Evolutionary conservation across 2,329 filamentous ascomycete genomes (phyloP), one percentile per base, ranked within the genome.

Genomic region (Aaosphaeria pasadenensis): DNA sequence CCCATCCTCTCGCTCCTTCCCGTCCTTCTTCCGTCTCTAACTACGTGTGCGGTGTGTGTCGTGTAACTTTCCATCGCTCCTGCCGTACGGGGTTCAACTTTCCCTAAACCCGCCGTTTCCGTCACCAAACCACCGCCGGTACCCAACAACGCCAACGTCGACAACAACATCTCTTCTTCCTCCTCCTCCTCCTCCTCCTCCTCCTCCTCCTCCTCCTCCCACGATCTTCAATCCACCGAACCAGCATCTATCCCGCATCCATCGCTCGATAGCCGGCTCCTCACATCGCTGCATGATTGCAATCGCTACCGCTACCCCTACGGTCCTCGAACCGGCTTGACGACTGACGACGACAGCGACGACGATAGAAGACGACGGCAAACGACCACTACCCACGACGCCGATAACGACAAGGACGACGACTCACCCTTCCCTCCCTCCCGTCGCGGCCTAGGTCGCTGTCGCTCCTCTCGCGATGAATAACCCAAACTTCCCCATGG

Each of bases 81-180:
- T 24, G 17, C 17, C 17, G 17, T 24, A 24, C 17, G 17, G 17
- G 9, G n/a, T 17, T 11, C 39, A 11, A 11, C 39, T 28, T 11
- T 39, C 49, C 46, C 41, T 46, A 43, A 44, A 43, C 41, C 45
- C 41, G 45, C 33, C 42, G 47, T 47, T 41, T 54, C 55, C 53
- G 52, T 57, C 52, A 46, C 50, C 33, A 48, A 9, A 17, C 6
- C 3, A 47, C 43, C 45, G 45, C 58, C 56, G 49, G 17, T 24
- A 47, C 67, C 66, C 63, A 68, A 66, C 55, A 67, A 67, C 58
- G 58, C 62, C 38, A 64, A 62, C 54, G 60, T 66, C 53, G 55
- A 58, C 43, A 61, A 24, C 17, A 24, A 24, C 17, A 24, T 24
- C 17, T 24, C 17, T 24, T 24, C 17, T 24, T 24, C 17, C 17